A percentile compares a stretch with the other conserved stretches of the same genome.
These are phyloP conservation scores for Artemisia argyi DNA, from an alignment of 129 eudicot genomes.

Conservation along the genomic window DNA sequence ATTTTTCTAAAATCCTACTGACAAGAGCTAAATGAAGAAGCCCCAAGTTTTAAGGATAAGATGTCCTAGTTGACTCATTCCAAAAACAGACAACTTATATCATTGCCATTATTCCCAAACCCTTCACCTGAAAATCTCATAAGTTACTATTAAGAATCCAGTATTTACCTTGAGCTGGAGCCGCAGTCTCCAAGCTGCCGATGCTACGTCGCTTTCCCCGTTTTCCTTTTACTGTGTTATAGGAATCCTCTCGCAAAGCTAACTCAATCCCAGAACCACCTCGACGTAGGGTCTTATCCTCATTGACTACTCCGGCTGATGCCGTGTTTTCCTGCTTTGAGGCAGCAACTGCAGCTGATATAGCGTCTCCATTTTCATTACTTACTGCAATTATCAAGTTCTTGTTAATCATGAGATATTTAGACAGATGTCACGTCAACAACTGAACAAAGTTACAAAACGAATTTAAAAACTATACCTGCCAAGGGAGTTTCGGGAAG, in stretches of 20 bases:
- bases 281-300: constrained; percentile 10
- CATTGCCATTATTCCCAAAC: no score
- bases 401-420: neutral
- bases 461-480: constrained; percentile 26
- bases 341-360: neutral
- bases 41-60: no score
- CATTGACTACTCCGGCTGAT: neutral
- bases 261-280: constrained; percentile 20
- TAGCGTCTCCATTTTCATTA: constrained; percentile 27
- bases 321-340: constrained; percentile 4
- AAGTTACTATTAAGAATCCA: neutral
- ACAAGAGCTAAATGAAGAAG: no score
- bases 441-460: neutral
- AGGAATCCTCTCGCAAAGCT: constrained; percentile 23
- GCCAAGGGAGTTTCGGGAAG: constrained; percentile 26
- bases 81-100: no score
- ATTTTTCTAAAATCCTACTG: no score
- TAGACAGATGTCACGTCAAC: neutral
- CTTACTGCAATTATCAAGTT: constrained; percentile 24
- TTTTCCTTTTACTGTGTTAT: constrained; percentile 38
- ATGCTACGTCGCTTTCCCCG: constrained; percentile 38
- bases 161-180: constrained; percentile 42
- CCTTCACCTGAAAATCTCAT: neutral
- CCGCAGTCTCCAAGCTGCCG: constrained; percentile 22
- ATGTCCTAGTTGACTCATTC: no score